A percentile compares a stretch with the other conserved stretches of the same genome.
These are phyloP conservation scores for Exsudoporus frostii DNA, from an alignment of 768 basidiomycete species.

Conservation along the genomic window DNA sequence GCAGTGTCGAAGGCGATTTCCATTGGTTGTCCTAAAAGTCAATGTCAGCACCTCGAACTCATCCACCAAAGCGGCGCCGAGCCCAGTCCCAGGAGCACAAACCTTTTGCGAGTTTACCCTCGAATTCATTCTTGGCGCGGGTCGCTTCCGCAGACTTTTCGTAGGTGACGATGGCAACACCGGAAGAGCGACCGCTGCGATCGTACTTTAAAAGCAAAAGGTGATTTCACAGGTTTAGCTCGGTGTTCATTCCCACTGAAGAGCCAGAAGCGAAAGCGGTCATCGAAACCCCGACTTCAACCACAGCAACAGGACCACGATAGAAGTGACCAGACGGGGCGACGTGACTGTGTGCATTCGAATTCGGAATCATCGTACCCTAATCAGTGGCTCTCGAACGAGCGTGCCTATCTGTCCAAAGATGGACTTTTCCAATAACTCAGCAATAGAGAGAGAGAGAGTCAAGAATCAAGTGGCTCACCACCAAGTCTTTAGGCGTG, in stretches of 20 bases:
- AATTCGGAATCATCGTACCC: conserved; percentile 74
- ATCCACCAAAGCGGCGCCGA: neutral
- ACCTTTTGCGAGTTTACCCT: conserved; percentile 91
- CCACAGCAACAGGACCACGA: conserved; percentile 29
- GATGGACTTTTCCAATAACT: conserved; percentile 55
- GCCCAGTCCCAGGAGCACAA: neutral
- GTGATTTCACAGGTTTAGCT: conserved; percentile 57
- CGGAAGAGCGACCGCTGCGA: conserved; percentile 89
- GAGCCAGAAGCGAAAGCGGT: conserved; percentile 43
- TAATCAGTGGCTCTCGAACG: conserved; percentile 88
- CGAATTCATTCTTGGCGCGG: conserved; percentile 77
- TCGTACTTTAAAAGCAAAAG: conserved; percentile 75
- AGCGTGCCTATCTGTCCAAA: conserved; percentile 93
- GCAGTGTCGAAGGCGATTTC: conserved; percentile 57
- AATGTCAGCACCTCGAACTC: neutral
- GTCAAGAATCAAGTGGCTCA: conserved; percentile 38
- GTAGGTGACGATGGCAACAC: conserved; percentile 76
- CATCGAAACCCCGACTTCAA: conserved; percentile 32
- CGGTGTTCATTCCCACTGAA: conserved; percentile 37
- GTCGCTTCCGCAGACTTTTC: conserved; percentile 78
- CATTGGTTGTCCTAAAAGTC: conserved; percentile 73
- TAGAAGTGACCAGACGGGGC: conserved; percentile 34
- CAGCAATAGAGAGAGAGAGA: neutral
- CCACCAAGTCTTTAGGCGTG: conserved; percentile 82
- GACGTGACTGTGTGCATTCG: conserved; percentile 34